These are phyloP conservation scores for Stevia rebaudiana DNA, from an alignment of 140 eudicot genomes.

Conservation along the genomic window DNA sequence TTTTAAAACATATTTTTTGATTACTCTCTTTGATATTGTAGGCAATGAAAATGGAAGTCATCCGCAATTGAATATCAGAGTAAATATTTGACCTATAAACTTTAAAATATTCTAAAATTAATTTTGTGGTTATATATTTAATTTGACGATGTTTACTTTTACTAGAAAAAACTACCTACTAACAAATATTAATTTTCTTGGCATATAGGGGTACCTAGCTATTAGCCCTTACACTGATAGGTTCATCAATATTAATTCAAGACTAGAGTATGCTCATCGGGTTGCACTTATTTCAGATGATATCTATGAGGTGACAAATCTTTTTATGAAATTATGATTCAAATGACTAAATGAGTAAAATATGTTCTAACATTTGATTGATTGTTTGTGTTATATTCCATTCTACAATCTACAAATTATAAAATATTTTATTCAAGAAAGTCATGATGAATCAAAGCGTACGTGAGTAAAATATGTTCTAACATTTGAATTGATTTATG, in stretches of 20 bases:
- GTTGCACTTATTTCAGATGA: slow-evolving; percentile 55
- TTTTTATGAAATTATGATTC: too few relatives aligned
- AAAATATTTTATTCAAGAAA: too few relatives aligned
- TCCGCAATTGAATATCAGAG: neutral
- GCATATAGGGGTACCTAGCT: slow-evolving; percentile 38
- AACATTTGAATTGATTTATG: neutral
- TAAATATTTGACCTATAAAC: neutral
- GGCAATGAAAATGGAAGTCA: neutral
- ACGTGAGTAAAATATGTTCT: neutral
- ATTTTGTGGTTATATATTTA: too few relatives aligned
- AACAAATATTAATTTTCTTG: neutral
- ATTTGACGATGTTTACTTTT: neutral
- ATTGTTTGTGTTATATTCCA: too few relatives aligned
- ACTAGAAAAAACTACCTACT: neutral
- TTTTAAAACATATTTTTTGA: too few relatives aligned
- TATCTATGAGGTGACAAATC: slow-evolving; percentile 34
- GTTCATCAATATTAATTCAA: slow-evolving; percentile 31
- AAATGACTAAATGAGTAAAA: too few relatives aligned
- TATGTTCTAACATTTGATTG: too few relatives aligned
- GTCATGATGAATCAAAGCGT: too few relatives aligned
- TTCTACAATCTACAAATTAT: too few relatives aligned
- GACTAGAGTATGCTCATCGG: slow-evolving; percentile 41
- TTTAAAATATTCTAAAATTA: too few relatives aligned
- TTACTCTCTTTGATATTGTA: neutral
- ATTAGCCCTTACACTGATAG: slow-evolving; percentile 44